phyloP scores from a whole-genome alignment of 352 stramenopile species.

The Pythium sp. region DNA sequence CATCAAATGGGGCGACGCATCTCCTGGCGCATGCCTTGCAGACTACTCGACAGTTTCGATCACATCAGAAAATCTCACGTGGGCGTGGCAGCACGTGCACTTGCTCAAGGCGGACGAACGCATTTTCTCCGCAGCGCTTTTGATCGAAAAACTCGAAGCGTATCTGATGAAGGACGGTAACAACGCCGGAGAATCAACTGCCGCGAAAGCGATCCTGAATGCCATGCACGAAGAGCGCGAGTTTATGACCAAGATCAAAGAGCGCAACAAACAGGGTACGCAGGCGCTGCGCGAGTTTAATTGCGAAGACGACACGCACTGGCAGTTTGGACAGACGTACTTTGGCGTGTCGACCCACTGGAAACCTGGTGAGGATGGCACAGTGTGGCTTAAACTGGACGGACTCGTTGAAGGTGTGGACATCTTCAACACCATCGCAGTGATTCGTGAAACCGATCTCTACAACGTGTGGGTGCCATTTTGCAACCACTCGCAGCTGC shows the following conservation, averaged over 20 bases:
- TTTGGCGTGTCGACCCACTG: constrained; percentile 77
- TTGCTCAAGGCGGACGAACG: constrained; percentile 66
- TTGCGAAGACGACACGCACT: constrained; percentile 55
- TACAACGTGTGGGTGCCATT: constrained; percentile 76
- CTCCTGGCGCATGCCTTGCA: constrained; percentile 24
- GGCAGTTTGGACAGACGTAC: constrained; percentile 75
- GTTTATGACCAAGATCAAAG: constrained; percentile 53
- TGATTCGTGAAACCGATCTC: constrained; percentile 80
- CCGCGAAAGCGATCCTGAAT: constrained; percentile 27
- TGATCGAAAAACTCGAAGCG: constrained; percentile 68
- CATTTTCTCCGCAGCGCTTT: constrained; percentile 61
- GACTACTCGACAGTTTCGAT: constrained; percentile 62
- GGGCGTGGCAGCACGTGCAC: constrained; percentile 73
- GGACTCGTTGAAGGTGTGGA: constrained; percentile 73
- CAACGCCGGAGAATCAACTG: not conserved
- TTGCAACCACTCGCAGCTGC: constrained; percentile 60
- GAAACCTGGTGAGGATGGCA: constrained; percentile 72
- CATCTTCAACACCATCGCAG: constrained; percentile 78
- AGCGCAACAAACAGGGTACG: constrained; percentile 41
- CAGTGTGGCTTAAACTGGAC: constrained; percentile 81
- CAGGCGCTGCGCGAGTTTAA: constrained; percentile 71
- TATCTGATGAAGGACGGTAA: constrained; percentile 37
- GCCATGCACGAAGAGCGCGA: constrained; percentile 58
- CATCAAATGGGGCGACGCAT: constrained; percentile 15
- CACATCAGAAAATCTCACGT: constrained; percentile 47